A percentile compares a stretch with the other conserved stretches of the same genome.
phyloP scores from a whole-genome alignment of 2,329 filamentous ascomycete genomes.

The Phyllosticta capitalensis region DNA sequence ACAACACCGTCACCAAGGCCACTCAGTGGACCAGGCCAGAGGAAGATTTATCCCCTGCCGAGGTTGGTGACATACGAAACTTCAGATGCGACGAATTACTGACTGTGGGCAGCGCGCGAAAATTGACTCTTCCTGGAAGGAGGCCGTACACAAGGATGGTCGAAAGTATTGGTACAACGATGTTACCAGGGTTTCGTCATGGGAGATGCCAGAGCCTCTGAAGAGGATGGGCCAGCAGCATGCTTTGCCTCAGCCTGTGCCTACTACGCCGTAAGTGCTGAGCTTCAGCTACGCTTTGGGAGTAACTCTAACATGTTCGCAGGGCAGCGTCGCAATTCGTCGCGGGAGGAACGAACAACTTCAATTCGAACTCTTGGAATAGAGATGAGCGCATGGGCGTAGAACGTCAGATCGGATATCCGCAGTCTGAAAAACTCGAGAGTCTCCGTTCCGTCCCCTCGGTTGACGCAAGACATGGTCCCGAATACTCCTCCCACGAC shows the following conservation, averaged over 20 bases:
- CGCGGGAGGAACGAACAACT: constrained; percentile 44
- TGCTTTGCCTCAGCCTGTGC: constrained; percentile 23
- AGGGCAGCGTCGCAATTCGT: constrained; percentile 45
- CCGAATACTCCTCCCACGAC: constrained; percentile 49
- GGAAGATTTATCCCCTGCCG: constrained; percentile 73
- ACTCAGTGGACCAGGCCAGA: constrained; percentile 94
- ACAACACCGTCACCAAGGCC: constrained; percentile 73
- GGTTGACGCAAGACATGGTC: constrained; percentile 45
- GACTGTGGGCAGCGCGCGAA: constrained; percentile 57
- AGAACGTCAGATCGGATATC: constrained; percentile 40
- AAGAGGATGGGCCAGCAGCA: constrained; percentile 49
- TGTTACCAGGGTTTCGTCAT: constrained; percentile 83
- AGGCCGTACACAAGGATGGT: constrained; percentile 78
- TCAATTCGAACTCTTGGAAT: constrained; percentile 17
- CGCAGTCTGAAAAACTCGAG: constrained; percentile 13
- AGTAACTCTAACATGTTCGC: neutral
- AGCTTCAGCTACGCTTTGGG: constrained; percentile 19
- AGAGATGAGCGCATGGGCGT: constrained; percentile 26
- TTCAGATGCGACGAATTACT: constrained; percentile 14
- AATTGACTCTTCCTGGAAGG: constrained; percentile 80
- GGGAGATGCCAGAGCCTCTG: constrained; percentile 72
- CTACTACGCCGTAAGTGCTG: constrained; percentile 36
- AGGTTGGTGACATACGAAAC: constrained; percentile 45
- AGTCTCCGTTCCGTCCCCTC: constrained; percentile 15
- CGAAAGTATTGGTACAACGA: constrained; percentile 91